Conservation (phyloP, 176 grass and related monocot species). For the Avena eriantha region DNA sequence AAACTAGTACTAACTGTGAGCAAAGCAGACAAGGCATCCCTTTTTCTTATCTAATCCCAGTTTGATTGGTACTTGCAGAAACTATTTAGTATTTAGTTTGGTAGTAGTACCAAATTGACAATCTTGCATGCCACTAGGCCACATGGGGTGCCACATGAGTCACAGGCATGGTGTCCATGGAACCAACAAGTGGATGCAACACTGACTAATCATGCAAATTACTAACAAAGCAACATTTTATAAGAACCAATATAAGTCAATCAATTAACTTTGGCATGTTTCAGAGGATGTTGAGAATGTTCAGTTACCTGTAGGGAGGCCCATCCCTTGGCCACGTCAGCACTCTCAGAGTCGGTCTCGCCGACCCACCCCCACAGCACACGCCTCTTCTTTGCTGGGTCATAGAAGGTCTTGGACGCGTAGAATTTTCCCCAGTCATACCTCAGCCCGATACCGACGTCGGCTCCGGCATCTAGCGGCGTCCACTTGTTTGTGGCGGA, state of each 20-base stretch:
- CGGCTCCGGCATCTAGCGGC: slow-evolving; percentile 47
- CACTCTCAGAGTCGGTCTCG: slow-evolving; percentile 79
- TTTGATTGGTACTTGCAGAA: not conserved
- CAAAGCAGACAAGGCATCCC: not conserved
- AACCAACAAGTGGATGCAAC: no score
- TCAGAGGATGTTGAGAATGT: no score
- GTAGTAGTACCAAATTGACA: not conserved
- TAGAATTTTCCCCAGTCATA: slow-evolving; percentile 98
- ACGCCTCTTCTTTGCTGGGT: slow-evolving; percentile 63
- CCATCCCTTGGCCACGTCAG: slow-evolving; percentile 89
- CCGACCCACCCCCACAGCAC: slow-evolving; percentile 88
- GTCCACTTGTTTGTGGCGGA: slow-evolving; percentile 48
- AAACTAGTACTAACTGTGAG: not conserved
- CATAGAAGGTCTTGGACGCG: slow-evolving; percentile 91
- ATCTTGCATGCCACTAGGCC: not conserved
- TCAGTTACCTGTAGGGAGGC: slow-evolving; percentile 50
- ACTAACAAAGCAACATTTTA: no score
- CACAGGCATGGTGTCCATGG: not conserved
- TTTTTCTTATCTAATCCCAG: slow-evolving; percentile 13
- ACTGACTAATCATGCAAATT: no score
- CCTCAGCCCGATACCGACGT: slow-evolving; percentile 78
- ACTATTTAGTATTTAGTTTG: slow-evolving; percentile 15
- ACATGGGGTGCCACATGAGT: slow-evolving; percentile 27
- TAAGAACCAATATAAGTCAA: no score
- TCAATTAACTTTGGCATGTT: no score